phyloP scores from a whole-genome alignment of 495 filamentous ascomycete species.

The Penicillium paradoxum region DNA sequence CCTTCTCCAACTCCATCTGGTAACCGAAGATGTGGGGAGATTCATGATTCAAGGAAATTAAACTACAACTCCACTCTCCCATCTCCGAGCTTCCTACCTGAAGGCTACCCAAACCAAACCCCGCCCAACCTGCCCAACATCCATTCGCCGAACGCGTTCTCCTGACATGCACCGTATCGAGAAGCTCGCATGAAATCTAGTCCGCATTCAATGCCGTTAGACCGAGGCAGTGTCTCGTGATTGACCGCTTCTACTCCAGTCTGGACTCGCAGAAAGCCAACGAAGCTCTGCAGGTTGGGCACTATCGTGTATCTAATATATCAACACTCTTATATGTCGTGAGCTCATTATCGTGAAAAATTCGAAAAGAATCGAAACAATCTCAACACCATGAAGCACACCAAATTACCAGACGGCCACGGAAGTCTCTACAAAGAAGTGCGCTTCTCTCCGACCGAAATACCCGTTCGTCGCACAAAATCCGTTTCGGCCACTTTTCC shows the following conservation, averaged over 20 bases:
- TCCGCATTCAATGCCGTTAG: background rate
- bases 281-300: constrained; percentile 1
- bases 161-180: background rate
- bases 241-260: constrained; percentile 2
- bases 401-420: constrained; percentile 33
- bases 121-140: background rate
- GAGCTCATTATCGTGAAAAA: background rate
- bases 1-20: background rate
- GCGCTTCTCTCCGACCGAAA: constrained; percentile 42
- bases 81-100: background rate
- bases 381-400: constrained; percentile 29
- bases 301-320: background rate
- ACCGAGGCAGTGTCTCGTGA: background rate
- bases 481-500: constrained; percentile 35
- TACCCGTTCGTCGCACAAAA: constrained; percentile 36
- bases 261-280: background rate
- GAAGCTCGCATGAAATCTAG: background rate
- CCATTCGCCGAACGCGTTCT: background rate
- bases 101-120: background rate
- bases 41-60: background rate
- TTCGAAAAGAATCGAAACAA: background rate
- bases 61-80: background rate
- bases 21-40: background rate
- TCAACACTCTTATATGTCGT: background rate
- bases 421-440: constrained; percentile 46